Base-by-base conservation (phyloP, 2,329 filamentous ascomycete genomes). In the Rhinocladiella similis region DNA sequence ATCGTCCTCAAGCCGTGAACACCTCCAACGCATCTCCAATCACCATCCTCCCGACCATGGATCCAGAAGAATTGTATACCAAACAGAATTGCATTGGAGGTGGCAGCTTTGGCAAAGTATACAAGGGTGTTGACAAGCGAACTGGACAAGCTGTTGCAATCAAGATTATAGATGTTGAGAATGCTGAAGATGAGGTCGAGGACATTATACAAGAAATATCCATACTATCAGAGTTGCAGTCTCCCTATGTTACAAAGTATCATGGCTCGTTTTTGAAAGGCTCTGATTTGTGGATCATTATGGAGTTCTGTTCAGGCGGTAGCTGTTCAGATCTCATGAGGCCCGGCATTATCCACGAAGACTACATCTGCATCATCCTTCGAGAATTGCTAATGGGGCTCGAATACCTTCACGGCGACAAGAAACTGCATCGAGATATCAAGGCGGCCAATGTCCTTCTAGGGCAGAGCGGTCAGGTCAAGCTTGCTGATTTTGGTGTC, bases 151-250 rank as follows among this genome's bases (percentile, higher is more conserved):
- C 93, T 12, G 94, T 99, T 49, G 94, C 94, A 25, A 99, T 99
- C 79, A 99, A 99, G 75, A 83, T 99, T 68, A 97, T 99, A 72
- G 94, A 99, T 69, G 94, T 99, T 64, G 94, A 99, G 75, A 97
- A 94, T 77, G 94, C 94, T 68, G 94, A 99, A 75, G 94, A 99
- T 73, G 94, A 99, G 76, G 93, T 99, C 66, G 94, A 97, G 77
- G 94, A 99, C 75, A 99, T 99, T 67, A 97, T 97, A 72, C 91
- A 96, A 72, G 94, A 99, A 76, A 97, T 99, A 66, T 91, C 93
- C 65, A 97, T 99, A 67, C 82, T 99, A 53, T 96, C 94, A 29
- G 93, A 96, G 74, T 84, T 99, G 64, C 90, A 95, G 75, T 97
- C 93, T 16, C 91, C 91, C 16, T 96, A 95, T 70, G 93, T 97